phyloP scores from a whole-genome alignment of 352 stramenopile species.

The Pilasporangium apinafurcum region DNA sequence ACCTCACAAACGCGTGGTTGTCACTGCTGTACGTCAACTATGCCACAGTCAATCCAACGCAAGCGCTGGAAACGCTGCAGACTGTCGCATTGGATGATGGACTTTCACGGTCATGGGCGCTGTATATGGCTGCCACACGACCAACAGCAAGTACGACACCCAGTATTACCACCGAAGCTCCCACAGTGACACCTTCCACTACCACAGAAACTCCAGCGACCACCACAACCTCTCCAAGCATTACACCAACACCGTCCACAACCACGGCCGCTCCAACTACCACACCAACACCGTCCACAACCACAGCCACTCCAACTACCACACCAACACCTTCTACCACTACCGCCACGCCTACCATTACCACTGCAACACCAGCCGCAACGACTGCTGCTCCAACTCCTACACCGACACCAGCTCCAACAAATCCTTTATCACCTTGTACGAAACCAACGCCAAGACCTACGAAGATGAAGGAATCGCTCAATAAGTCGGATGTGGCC shows the following conservation, averaged over 20 bases:
- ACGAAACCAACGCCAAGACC: too few species aligned
- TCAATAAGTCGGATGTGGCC: too few species aligned
- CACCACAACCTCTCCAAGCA: background rate
- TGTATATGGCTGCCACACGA: constrained; percentile 63
- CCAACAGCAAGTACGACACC: background rate
- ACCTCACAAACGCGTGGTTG: constrained; percentile 46
- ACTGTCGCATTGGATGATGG: constrained; percentile 61
- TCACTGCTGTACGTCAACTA: constrained; percentile 72
- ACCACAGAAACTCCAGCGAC: background rate
- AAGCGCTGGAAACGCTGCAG: constrained; percentile 34
- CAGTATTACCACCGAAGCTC: too few species aligned
- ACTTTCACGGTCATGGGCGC: constrained; percentile 50
- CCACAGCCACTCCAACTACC: background rate
- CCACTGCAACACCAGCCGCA: background rate
- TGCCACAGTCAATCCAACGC: constrained; percentile 42
- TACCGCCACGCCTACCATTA: background rate
- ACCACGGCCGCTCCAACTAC: background rate
- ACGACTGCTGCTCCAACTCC: too few species aligned
- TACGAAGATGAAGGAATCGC: too few species aligned
- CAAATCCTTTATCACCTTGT: too few species aligned
- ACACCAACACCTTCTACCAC: background rate
- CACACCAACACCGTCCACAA: background rate
- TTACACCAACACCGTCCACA: background rate
- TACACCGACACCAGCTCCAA: background rate
- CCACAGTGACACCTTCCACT: background rate